Evolutionary conservation across 1,284 basidiomycete genomes (phyloP).

Genomic region (Ceratobasidium sp.): DNA sequence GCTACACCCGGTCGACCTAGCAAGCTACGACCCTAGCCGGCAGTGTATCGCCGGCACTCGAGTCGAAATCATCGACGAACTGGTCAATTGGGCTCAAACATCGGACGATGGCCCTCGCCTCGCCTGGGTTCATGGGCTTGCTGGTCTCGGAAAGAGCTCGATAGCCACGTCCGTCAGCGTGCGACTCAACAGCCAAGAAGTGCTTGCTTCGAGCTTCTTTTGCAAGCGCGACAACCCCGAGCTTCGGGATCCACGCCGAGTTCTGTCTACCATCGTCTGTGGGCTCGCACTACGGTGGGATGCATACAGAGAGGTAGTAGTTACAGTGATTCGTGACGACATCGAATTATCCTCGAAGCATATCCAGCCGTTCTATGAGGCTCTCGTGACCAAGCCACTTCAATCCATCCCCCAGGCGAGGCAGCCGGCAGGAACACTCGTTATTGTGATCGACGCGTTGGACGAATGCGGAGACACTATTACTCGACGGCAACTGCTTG

Average conservation of each 20-base stretch:
- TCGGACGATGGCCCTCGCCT: neutral
- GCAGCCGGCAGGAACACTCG: neutral
- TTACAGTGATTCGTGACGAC: neutral
- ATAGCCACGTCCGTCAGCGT: neutral
- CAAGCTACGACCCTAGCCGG: neutral
- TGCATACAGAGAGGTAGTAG: neutral
- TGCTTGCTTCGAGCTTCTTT: constrained; percentile 2
- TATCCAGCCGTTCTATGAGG: neutral
- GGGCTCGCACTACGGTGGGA: neutral
- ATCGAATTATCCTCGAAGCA: neutral
- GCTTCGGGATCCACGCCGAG: neutral
- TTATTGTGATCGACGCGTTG: constrained; percentile 35
- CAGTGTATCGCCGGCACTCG: neutral
- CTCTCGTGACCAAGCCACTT: neutral
- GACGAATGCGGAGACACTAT: constrained; percentile 26
- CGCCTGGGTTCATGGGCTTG: constrained; percentile 26
- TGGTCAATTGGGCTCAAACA: neutral
- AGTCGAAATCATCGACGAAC: neutral
- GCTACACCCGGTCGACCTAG: neutral
- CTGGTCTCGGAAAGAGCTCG: constrained; percentile 35
- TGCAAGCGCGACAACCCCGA: constrained; percentile 32
- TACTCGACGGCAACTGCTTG: neutral
- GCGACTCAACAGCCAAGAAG: neutral
- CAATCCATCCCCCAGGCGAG: neutral
- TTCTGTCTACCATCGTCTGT: neutral